Evolutionary conservation across 2,329 filamentous ascomycete genomes (phyloP), one percentile per base, ranked within the genome.

Genomic region (Colletotrichum eleusines): DNA sequence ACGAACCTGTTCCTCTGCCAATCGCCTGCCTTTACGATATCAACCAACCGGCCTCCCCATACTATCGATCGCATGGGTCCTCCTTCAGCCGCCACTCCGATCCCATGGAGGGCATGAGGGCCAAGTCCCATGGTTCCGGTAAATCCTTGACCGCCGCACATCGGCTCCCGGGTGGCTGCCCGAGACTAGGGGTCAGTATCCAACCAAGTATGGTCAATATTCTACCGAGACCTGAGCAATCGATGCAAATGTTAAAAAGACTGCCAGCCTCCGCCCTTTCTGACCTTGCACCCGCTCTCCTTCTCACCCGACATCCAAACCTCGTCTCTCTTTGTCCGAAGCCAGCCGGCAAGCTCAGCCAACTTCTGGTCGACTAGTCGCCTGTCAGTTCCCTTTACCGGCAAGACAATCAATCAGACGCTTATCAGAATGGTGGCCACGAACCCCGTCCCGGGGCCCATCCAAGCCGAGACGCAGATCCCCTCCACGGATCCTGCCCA

Each of bases 381-480:
- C 26, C 42, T 42, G 63, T 31, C 63, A 50, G 54, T 35, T 48
- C 20, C 12, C 28, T 23, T 14, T 20, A 35, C 42, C 40, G 63
- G 59, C 63, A 66, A 59, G 63, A 2, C 44, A 66, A 46, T n/a
- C 44, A 66, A 46, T n/a, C 38, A 31, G 28, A n/a, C 3, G 26
- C 44, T 42, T 38, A 26, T 51, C 66, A 51, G 46, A 4, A 68
- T 68, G 66, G 66, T 54, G 51, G 44, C 44, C 44, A 58, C 61
- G 12, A 69, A 69, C 46, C 66, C 53, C 35, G 18, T 11, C 16
- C 60, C 66, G 48, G 66, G 66, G 35, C 51, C 66, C 44, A 65
- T 69, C 53, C 66, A 69, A 61, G 66, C 46, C 61, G 66, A 69
- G 16, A 65, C 66, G 23, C 61, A 59, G 53, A 69, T 69, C 6